Evolutionary conservation across 1,139 yeast genomes (phyloP), one percentile per base, ranked within the genome.

Genomic region (Scheffersomyces illinoinensis): DNA sequence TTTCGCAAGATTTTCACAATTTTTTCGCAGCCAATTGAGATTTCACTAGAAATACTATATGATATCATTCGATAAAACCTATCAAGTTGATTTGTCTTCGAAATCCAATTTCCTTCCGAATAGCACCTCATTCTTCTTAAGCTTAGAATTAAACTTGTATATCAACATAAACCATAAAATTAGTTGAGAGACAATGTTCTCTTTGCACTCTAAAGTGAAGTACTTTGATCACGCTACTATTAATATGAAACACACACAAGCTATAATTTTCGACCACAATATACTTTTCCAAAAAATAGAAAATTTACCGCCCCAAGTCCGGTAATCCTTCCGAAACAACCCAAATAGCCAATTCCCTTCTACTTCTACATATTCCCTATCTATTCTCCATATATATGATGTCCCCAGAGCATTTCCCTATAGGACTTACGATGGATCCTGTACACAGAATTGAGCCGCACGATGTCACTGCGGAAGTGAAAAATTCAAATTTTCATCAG

Each of bases 371-470:
- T 10, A 33, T 8, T 3, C 43, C 33, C 2, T 33, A 7, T 12
- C 43, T 33, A 12, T 33, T 33, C 43, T 33, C 43, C 43, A 33
- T 3, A 33, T 5, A 12, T 33, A 10, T 33, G 12, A 17, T 33
- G 10, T 33, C 43, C 17, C 17, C 43, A 33, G 33, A 24, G 33
- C 33, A 24, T 24, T 5, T 24, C 33, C 33, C 33, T 24, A 10
- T 33, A 7, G 43, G 14, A 33, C 43, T 17, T 4, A 33, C 17
- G 7, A 33, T 12, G 14, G 2, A 3, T 33, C 43, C 43, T 33
- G 43, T 14, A 33, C 43, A 14, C 12, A 10, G 3, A 8, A 33
- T 12, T 33, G 43, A 59, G 72, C 72, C 72, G 71, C 72, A 68
- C 73, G 70, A 66, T 66, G 71, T 52, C 53, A 54, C 56, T 33